phyloP scores from a whole-genome alignment of 1,139 yeast genomes.

The Taphrina populina region DNA sequence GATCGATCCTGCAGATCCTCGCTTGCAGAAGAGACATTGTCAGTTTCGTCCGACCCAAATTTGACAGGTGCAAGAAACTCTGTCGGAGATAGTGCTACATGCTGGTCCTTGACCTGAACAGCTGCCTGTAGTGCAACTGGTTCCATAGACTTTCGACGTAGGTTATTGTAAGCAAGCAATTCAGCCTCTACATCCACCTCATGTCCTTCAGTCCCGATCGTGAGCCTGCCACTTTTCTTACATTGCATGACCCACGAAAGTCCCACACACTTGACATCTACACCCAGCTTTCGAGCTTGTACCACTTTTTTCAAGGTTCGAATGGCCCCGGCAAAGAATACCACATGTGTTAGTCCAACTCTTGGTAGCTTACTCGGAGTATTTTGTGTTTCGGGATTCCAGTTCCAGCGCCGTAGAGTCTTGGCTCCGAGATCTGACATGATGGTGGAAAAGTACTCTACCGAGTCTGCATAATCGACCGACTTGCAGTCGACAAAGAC shows the following conservation, averaged over 20 bases:
- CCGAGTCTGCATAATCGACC: background rate
- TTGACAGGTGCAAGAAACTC: conserved; percentile 2
- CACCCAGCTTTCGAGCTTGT: conserved; percentile 19
- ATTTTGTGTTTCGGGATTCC: conserved; percentile 31
- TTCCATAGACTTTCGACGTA: background rate
- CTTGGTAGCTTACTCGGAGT: conserved; percentile 12
- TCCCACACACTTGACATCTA: conserved; percentile 11
- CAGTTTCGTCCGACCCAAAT: background rate
- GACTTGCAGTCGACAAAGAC: conserved; percentile 15
- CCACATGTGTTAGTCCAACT: conserved; percentile 28
- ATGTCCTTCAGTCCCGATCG: conserved; percentile 22
- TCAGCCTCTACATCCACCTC: conserved; percentile 27
- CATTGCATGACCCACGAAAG: conserved; percentile 28
- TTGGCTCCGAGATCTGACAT: conserved; percentile 8
- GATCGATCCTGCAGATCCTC: background rate
- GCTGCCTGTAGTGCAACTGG: background rate
- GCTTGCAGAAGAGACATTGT: background rate
- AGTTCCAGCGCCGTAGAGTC: conserved; percentile 28
- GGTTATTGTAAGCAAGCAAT: background rate
- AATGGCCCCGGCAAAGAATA: conserved; percentile 21
- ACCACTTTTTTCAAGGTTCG: conserved; percentile 25
- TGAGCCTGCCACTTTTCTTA: conserved; percentile 7
- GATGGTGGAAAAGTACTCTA: conserved; percentile 13
- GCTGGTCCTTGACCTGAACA: background rate
- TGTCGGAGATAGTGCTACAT: background rate